A percentile compares a stretch with the other conserved stretches of the same genome.
phyloP scores from a whole-genome alignment of 495 filamentous ascomycete genomes.

The Penicillium lagena region DNA sequence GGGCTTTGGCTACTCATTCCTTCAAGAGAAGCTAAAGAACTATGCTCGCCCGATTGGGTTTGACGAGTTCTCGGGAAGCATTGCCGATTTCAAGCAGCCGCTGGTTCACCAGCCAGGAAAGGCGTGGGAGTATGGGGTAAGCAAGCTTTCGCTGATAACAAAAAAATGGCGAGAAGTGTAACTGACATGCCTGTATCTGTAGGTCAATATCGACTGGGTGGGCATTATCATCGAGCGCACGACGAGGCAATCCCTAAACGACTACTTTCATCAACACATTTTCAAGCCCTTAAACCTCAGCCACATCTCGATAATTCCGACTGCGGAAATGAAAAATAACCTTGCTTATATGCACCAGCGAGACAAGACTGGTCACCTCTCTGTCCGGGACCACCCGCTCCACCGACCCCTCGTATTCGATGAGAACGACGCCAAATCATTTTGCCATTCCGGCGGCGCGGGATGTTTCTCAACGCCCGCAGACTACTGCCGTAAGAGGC shows the following conservation, averaged over 20 bases:
- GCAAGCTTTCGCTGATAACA: slow-evolving; percentile 1
- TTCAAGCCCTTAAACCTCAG: slow-evolving; percentile 50
- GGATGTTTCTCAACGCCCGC: slow-evolving; percentile 47
- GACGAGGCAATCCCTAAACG: slow-evolving; percentile 42
- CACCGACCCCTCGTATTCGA: slow-evolving; percentile 34
- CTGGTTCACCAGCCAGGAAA: slow-evolving; percentile 53
- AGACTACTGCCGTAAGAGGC: slow-evolving; percentile 49
- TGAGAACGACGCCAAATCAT: slow-evolving; percentile 10
- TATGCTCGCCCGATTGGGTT: slow-evolving; percentile 39
- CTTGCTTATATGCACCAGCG: slow-evolving; percentile 47
- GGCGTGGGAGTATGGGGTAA: slow-evolving; percentile 52
- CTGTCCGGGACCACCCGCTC: slow-evolving; percentile 39
- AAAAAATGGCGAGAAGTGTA: not conserved
- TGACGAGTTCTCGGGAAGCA: slow-evolving; percentile 47
- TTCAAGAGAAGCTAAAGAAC: slow-evolving; percentile 43
- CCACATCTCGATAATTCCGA: slow-evolving; percentile 50
- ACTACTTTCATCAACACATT: slow-evolving; percentile 50
- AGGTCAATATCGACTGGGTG: slow-evolving; percentile 56
- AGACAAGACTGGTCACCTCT: slow-evolving; percentile 30
- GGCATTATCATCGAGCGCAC: slow-evolving; percentile 50
- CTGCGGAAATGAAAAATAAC: slow-evolving; percentile 37
- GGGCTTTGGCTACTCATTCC: slow-evolving; percentile 48
- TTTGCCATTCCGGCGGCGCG: slow-evolving; percentile 51
- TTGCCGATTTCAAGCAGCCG: slow-evolving; percentile 37
- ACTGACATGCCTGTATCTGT: not conserved